A percentile compares a stretch with the other conserved stretches of the same genome.
Conservation (phyloP, 345 rosid species). For the Mercurialis annua region DNA sequence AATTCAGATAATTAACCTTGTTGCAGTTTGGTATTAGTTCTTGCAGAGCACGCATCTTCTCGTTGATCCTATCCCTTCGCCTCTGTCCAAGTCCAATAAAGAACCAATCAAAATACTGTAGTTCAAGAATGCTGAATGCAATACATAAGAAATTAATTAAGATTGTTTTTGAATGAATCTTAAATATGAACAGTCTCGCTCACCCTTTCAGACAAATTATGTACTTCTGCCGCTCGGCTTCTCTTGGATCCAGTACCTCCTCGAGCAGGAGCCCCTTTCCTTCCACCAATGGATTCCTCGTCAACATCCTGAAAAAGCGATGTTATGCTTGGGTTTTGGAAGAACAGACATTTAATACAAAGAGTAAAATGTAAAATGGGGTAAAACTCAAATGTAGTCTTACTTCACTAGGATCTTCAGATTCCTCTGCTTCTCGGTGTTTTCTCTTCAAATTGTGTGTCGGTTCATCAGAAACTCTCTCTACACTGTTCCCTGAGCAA, state of each 20-base stretch:
- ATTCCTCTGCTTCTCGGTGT: constrained; percentile 50
- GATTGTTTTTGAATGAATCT: not conserved
- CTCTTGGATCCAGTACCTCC: constrained; percentile 57
- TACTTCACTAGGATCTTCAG: constrained; percentile 72
- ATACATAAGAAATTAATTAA: constrained; percentile 9
- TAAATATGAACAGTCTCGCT: constrained; percentile 25
- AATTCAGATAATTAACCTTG: constrained; percentile 42
- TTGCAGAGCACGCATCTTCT: constrained; percentile 91
- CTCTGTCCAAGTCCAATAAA: constrained; percentile 43
- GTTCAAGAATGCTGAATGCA: constrained; percentile 15
- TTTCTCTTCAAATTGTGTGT: constrained; percentile 57
- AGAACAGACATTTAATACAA: constrained; percentile 2
- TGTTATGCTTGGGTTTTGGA: not conserved
- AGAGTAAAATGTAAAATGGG: not conserved
- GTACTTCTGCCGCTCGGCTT: constrained; percentile 93
- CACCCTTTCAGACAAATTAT: constrained; percentile 96
- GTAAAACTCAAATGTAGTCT: constrained; percentile 16
- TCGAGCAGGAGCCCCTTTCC: constrained; percentile 43
- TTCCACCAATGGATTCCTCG: constrained; percentile 54
- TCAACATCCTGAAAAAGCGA: constrained; percentile 54
- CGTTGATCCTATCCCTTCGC: constrained; percentile 89
- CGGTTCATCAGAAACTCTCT: constrained; percentile 53
- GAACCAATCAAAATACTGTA: constrained; percentile 13
- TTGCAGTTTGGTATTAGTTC: constrained; percentile 94
- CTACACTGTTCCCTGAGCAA: constrained; percentile 67